phyloP scores from a whole-genome alignment of 768 basidiomycete species.

The Suillus spraguei region DNA sequence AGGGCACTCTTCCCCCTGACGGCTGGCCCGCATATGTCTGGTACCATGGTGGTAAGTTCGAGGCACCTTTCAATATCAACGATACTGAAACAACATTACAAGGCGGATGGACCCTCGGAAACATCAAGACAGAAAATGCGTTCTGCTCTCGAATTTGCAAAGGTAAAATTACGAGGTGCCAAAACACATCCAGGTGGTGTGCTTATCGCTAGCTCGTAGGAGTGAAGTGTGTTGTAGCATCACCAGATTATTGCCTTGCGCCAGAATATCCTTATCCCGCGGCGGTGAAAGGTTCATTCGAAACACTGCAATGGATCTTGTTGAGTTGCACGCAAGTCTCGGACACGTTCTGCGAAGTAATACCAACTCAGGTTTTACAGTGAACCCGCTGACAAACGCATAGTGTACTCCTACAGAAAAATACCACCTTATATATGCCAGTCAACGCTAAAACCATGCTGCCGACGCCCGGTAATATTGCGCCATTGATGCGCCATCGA shows the following conservation, averaged over 20 bases:
- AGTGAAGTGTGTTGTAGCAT: slow-evolving; percentile 35
- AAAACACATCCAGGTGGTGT: neutral
- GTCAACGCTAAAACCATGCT: slow-evolving; percentile 28
- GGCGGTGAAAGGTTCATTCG: slow-evolving; percentile 34
- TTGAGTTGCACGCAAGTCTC: too few species aligned
- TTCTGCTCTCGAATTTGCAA: slow-evolving; percentile 45
- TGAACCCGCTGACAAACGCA: too few species aligned
- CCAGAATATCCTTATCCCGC: slow-evolving; percentile 37
- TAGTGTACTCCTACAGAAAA: too few species aligned
- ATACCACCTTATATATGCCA: too few species aligned
- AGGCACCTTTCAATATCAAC: neutral
- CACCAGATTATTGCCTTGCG: slow-evolving; percentile 36
- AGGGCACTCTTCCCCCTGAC: slow-evolving; percentile 42
- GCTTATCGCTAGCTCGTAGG: slow-evolving; percentile 19
- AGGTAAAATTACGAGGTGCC: slow-evolving; percentile 18
- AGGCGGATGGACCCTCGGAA: slow-evolving; percentile 83
- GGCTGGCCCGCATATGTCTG: slow-evolving; percentile 78
- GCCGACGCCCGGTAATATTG: too few species aligned
- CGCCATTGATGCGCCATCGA: too few species aligned
- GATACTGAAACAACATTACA: neutral
- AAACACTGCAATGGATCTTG: slow-evolving; percentile 42
- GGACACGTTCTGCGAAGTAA: too few species aligned
- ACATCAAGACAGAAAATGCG: slow-evolving; percentile 58
- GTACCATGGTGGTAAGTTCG: slow-evolving; percentile 67
- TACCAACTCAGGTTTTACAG: too few species aligned